Percentiles rank a stretch among this genome's conserved stretches.
phyloP scores from a whole-genome alignment of 2,329 filamentous ascomycete genomes.

The Neofusicoccum sp. region DNA sequence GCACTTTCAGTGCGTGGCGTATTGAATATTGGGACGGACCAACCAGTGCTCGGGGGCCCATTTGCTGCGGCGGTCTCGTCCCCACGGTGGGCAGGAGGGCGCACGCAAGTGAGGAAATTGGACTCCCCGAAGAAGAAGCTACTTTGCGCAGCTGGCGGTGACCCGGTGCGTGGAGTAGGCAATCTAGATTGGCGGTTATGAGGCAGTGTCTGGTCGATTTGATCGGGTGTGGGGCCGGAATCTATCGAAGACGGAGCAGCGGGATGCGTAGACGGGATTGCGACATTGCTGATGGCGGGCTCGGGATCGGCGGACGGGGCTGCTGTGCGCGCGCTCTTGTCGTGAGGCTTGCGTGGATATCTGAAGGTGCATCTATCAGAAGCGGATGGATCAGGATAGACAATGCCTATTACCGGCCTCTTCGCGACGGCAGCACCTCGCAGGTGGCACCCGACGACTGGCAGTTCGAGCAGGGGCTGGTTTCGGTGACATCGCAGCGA shows the following conservation, averaged over 20 bases:
- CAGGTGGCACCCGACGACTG: conserved; percentile 36
- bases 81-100: conserved; percentile 35
- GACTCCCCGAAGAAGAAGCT: conserved; percentile 47
- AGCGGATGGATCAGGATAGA: conserved; percentile 26
- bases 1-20: conserved; percentile 36
- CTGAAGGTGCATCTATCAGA: conserved; percentile 21
- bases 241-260: too few species aligned
- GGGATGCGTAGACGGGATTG: background rate
- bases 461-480: conserved; percentile 46
- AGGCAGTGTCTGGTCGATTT: background rate
- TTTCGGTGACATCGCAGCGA: conserved; percentile 47
- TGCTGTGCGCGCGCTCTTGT: background rate
- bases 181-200: conserved; percentile 15
- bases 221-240: background rate
- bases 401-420: conserved; percentile 39
- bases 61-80: conserved; percentile 21
- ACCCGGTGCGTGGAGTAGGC: conserved; percentile 19
- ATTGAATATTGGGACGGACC: conserved; percentile 34
- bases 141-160: conserved; percentile 26
- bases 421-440: conserved; percentile 43
- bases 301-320: background rate
- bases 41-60: conserved; percentile 25
- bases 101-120: conserved; percentile 50
- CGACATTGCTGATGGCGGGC: background rate
- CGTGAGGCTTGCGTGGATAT: background rate